Percentiles rank a stretch among this genome's conserved stretches.
phyloP scores from a whole-genome alignment of 2,329 filamentous ascomycete genomes.

The Zymoseptoria ardabiliae region DNA sequence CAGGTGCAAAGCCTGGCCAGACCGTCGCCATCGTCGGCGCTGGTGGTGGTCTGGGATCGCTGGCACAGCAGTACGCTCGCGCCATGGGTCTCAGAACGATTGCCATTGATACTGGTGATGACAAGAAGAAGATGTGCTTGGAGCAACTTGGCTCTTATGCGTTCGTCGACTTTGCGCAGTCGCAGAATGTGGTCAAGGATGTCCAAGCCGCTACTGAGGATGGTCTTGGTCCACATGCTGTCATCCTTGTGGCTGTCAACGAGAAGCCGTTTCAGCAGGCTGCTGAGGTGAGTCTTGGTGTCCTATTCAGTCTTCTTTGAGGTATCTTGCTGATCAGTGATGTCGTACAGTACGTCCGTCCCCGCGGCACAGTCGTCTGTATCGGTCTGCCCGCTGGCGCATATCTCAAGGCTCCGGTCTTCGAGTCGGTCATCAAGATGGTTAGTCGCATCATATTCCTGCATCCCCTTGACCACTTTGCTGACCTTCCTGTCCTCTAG shows the following conservation, averaged over 20 bases:
- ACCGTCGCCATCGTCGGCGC: conserved; percentile 79
- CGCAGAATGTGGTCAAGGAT: conserved; percentile 71
- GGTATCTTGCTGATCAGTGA: conserved; percentile 1
- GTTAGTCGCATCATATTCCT: conserved; percentile 1
- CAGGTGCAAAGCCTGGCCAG: conserved; percentile 64
- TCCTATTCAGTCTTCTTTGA: not conserved
- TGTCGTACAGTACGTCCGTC: conserved; percentile 62
- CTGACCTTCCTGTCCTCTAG: conserved; percentile 51
- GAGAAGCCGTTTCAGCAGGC: conserved; percentile 97
- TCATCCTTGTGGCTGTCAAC: conserved; percentile 74
- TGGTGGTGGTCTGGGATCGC: conserved; percentile 70
- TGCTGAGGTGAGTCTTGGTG: conserved; percentile 42
- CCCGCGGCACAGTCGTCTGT: conserved; percentile 74
- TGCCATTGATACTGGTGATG: conserved; percentile 74
- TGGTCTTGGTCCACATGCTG: conserved; percentile 78
- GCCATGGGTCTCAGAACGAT: conserved; percentile 80
- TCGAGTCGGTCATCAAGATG: conserved; percentile 65
- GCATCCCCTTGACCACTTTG: not conserved
- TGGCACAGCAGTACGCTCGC: conserved; percentile 80
- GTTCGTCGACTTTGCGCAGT: conserved; percentile 74
- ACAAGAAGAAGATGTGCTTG: conserved; percentile 65
- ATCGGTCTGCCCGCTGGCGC: conserved; percentile 82
- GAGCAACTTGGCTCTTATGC: conserved; percentile 60
- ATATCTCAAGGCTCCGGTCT: conserved; percentile 74
- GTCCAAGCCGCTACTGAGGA: conserved; percentile 75